Conservation (phyloP, 169 alveolate species). For the Cryptosporidium sp. region DNA sequence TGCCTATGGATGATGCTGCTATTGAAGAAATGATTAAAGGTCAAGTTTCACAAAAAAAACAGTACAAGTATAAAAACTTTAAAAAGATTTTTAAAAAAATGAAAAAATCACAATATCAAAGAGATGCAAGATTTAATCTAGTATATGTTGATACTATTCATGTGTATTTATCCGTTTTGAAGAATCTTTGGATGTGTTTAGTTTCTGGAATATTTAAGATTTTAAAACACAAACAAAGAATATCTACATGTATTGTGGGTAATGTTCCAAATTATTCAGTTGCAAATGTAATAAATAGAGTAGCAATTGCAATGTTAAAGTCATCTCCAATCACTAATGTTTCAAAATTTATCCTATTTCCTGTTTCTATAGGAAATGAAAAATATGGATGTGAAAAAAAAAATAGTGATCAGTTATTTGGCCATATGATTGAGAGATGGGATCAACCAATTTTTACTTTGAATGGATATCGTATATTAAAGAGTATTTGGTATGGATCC, state of each 20-base stretch:
- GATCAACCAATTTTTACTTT: constrained; percentile 71
- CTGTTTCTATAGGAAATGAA: constrained; percentile 68
- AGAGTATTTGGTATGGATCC: constrained; percentile 53
- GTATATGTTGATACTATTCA: constrained; percentile 29
- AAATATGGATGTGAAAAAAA: constrained; percentile 58
- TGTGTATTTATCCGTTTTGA: constrained; percentile 29
- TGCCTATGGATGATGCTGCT: constrained; percentile 52
- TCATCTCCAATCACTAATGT: constrained; percentile 62
- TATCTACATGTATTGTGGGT: constrained; percentile 50
- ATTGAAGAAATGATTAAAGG: constrained; percentile 40
- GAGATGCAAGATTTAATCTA: constrained; percentile 35
- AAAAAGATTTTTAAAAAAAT: constrained; percentile 49
- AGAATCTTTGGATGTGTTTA: constrained; percentile 71
- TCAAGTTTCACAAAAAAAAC: constrained; percentile 64
- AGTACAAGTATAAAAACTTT: constrained; percentile 29
- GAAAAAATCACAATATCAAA: constrained; percentile 62
- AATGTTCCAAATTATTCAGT: constrained; percentile 68
- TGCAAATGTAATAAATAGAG: constrained; percentile 46
- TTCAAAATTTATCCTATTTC: constrained; percentile 49
- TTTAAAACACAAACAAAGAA: constrained; percentile 33
- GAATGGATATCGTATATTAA: constrained; percentile 59
- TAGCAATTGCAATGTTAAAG: constrained; percentile 65
- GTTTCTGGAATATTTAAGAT: constrained; percentile 65
- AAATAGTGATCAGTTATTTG: constrained; percentile 46
- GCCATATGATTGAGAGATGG: constrained; percentile 74